Conservation (phyloP, 2,329 filamentous ascomycete species). For the Lachnellula willkommii region DNA sequence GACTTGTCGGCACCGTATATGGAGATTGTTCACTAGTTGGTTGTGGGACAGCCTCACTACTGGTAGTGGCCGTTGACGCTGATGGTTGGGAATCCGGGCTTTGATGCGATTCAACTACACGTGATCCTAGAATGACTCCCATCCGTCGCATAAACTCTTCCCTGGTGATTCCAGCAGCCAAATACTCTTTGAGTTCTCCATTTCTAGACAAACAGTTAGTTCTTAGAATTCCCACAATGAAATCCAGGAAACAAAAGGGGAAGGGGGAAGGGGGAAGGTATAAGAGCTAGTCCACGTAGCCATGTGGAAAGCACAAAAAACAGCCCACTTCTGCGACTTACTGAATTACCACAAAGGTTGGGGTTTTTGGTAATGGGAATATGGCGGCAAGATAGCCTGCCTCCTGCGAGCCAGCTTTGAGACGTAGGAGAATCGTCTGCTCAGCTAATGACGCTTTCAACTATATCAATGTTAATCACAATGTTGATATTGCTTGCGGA, state of each 20-base stretch:
- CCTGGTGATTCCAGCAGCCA: conserved; percentile 58
- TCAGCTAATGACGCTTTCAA: conserved; percentile 51
- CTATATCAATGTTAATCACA: conserved; percentile 34
- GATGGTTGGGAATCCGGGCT: neutral
- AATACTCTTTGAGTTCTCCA: conserved; percentile 71
- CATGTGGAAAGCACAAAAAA: neutral
- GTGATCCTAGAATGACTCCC: conserved; percentile 32
- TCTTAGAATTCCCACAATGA: neutral
- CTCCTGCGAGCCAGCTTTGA: conserved; percentile 70
- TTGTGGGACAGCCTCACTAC: neutral
- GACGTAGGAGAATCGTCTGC: conserved; percentile 63
- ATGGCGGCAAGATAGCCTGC: conserved; percentile 77
- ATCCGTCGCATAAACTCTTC: conserved; percentile 61
- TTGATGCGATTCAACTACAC: neutral
- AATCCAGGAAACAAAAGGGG: neutral
- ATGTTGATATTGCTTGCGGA: neutral
- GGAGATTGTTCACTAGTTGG: neutral
- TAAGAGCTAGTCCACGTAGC: too few species aligned
- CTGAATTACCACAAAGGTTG: conserved; percentile 74
- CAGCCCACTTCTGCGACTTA: conserved; percentile 33
- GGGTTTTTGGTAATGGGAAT: conserved; percentile 73
- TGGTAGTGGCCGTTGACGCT: conserved; percentile 1
- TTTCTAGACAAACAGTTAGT: conserved; percentile 44
- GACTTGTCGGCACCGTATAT: neutral
- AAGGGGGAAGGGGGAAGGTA: too few species aligned